Evolutionary conservation across 257 asterid species (phyloP).

Genomic region (Marsdenia floribunda): DNA sequence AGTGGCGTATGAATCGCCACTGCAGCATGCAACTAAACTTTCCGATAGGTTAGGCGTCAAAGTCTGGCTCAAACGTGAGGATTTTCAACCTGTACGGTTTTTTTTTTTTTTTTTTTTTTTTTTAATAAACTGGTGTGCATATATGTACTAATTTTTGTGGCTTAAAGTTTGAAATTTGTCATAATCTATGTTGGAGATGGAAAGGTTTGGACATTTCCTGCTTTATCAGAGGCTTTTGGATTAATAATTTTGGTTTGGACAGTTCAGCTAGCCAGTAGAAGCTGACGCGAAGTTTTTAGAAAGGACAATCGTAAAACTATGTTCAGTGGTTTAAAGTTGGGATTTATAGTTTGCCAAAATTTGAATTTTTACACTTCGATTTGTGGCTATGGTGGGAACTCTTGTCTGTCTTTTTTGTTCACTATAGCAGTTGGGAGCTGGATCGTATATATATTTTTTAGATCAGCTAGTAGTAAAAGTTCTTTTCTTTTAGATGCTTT

Average conservation of each 20-base stretch:
- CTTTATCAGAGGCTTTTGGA: neutral
- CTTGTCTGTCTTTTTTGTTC: neutral
- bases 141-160: neutral
- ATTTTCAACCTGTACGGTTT: constrained; percentile 71
- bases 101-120: neutral
- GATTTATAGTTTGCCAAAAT: neutral
- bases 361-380: neutral
- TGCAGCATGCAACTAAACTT: constrained; percentile 73
- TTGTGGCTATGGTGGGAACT: neutral
- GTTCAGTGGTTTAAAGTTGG: neutral
- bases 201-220: neutral
- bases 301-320: neutral
- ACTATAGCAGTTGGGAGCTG: neutral
- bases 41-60: constrained; percentile 64
- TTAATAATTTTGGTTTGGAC: neutral
- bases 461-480: neutral
- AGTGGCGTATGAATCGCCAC: constrained; percentile 77
- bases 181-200: neutral
- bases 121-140: neutral
- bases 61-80: constrained; percentile 91
- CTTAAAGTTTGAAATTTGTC: neutral
- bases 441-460: neutral
- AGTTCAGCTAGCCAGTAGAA: neutral
- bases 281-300: neutral
- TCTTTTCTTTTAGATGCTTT: neutral